A percentile compares a stretch with the other conserved stretches of the same genome.
Evolutionary conservation across 495 filamentous ascomycete species (phyloP).

Genomic region (Neurospora tetraspora): DNA sequence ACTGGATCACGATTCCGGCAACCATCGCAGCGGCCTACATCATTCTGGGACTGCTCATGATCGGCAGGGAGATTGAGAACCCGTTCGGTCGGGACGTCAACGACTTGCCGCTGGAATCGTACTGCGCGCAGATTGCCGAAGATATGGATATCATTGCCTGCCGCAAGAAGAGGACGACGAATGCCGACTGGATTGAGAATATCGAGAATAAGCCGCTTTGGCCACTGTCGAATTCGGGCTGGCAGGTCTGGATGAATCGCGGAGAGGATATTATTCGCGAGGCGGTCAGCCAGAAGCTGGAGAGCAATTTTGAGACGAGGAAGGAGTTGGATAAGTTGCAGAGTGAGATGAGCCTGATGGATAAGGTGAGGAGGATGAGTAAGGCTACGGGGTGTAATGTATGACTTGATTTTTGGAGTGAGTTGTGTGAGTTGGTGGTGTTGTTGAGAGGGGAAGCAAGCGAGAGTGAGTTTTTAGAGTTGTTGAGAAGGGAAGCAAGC

Average conservation of each 20-base stretch:
- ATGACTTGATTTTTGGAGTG: background rate
- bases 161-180: slow-evolving; percentile 38
- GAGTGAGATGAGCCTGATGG: background rate
- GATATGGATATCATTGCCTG: slow-evolving; percentile 69
- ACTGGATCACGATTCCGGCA: slow-evolving; percentile 77
- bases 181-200: slow-evolving; percentile 47
- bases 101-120: slow-evolving; percentile 70
- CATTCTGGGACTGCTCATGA: slow-evolving; percentile 78
- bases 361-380: background rate
- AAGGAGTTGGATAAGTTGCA: slow-evolving; percentile 8
- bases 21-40: slow-evolving; percentile 75
- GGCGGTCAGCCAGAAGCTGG: slow-evolving; percentile 28
- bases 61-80: slow-evolving; percentile 81
- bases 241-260: slow-evolving; percentile 49
- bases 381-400: background rate
- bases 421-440: background rate
- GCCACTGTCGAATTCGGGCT: slow-evolving; percentile 51
- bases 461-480: background rate
- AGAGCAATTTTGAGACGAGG: slow-evolving; percentile 24
- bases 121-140: slow-evolving; percentile 57
- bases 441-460: background rate
- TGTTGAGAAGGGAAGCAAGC: background rate
- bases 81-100: slow-evolving; percentile 84
- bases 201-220: slow-evolving; percentile 56
- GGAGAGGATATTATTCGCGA: slow-evolving; percentile 38